Evolutionary conservation across 345 rosid genomes (phyloP).

Genomic region (Populus alba): DNA sequence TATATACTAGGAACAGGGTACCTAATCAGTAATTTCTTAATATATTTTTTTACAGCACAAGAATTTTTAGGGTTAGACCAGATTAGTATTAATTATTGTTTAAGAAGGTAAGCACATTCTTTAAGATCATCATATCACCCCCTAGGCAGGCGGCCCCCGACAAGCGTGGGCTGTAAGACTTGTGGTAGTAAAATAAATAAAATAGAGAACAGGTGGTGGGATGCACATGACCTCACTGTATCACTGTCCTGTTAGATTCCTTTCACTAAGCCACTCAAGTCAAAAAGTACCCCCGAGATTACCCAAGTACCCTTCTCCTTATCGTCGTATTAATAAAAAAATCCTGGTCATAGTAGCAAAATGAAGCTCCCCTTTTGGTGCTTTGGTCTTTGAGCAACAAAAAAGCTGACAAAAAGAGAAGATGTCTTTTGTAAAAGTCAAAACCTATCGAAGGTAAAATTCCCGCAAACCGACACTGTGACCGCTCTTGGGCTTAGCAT

Average conservation of each 20-base stretch:
- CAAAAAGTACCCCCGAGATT: constrained; percentile 6
- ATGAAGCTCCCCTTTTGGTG: background rate
- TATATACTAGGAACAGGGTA: too few species aligned
- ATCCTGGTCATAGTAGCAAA: background rate
- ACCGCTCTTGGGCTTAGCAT: too few species aligned
- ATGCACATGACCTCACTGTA: constrained; percentile 32
- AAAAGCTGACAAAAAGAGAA: background rate
- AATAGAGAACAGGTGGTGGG: constrained; percentile 16
- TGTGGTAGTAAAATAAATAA: background rate
- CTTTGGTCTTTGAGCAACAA: background rate
- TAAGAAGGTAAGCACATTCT: background rate
- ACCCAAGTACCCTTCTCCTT: constrained; percentile 5
- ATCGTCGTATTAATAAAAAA: background rate
- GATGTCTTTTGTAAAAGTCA: too few species aligned
- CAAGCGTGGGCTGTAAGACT: constrained; percentile 28
- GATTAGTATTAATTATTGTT: background rate
- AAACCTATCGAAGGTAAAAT: background rate
- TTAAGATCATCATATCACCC: constrained; percentile 13
- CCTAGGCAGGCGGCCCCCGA: constrained; percentile 18
- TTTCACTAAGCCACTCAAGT: constrained; percentile 21
- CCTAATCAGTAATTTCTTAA: too few species aligned
- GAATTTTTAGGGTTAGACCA: background rate
- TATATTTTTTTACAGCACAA: background rate
- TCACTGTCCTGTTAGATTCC: constrained; percentile 8
- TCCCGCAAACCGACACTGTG: too few species aligned